phyloP scores from a whole-genome alignment of 2,329 filamentous ascomycete genomes.

The Colletotrichum tropicale region DNA sequence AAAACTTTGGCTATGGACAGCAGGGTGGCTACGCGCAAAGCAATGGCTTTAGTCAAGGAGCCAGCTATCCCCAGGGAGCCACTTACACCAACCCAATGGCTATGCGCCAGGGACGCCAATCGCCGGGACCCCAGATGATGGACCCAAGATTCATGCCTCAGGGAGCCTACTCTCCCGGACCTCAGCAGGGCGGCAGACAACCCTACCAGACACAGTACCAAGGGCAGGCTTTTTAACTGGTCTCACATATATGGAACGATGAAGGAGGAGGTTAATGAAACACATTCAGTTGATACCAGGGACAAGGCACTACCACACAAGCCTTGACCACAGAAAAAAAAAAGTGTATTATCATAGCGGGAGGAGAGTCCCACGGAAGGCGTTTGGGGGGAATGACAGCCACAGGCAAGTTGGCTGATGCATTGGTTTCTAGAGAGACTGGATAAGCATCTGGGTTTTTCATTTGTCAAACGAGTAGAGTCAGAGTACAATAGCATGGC shows the following conservation, averaged over 20 bases:
- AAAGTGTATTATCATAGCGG: not conserved
- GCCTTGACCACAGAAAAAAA: not conserved
- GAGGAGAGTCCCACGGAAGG: not conserved
- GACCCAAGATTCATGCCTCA: slow-evolving; percentile 30
- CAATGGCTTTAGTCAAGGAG: not conserved
- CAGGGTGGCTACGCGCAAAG: not conserved
- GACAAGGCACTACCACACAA: not conserved
- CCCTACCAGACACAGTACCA: slow-evolving; percentile 32
- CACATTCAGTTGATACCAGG: not conserved
- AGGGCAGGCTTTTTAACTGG: slow-evolving; percentile 31
- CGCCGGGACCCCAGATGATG: slow-evolving; percentile 26
- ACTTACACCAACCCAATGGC: slow-evolving; percentile 24
- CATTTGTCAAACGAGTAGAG: slow-evolving; percentile 7
- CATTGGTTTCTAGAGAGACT: not conserved
- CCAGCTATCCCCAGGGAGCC: not conserved
- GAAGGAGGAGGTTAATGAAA: not conserved
- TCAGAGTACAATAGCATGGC: slow-evolving; percentile 1
- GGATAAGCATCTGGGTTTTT: not conserved
- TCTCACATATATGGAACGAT: not conserved
- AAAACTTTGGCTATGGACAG: slow-evolving; percentile 5
- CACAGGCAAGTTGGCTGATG: not conserved
- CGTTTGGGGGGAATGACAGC: not conserved
- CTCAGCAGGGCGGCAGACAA: slow-evolving; percentile 12
- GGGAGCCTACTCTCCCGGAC: slow-evolving; percentile 7
- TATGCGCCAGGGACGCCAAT: slow-evolving; percentile 29